A percentile compares a stretch with the other conserved stretches of the same genome.
Evolutionary conservation across 1,284 basidiomycete species (phyloP).

Genomic region (Stygiomarasmius scandens): DNA sequence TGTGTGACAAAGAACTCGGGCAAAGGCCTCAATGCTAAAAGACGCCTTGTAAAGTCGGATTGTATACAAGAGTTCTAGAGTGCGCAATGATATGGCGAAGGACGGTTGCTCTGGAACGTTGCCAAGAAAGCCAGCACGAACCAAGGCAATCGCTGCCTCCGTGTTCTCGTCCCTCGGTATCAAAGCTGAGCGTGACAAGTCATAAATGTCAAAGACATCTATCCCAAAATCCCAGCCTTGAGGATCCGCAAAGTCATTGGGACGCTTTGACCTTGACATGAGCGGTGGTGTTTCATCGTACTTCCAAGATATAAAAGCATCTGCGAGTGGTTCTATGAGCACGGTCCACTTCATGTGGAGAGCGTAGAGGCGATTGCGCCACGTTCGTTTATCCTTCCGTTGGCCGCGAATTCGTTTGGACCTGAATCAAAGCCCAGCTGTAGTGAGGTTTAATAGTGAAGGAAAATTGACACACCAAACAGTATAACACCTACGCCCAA

Average conservation of each 20-base stretch:
- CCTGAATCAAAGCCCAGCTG: too few species aligned
- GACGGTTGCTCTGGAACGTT: conserved; percentile 20
- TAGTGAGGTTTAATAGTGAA: too few species aligned
- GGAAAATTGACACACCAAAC: too few species aligned
- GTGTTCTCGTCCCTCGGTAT: neutral
- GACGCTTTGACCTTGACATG: neutral
- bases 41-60: conserved; percentile 27
- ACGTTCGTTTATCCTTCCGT: neutral
- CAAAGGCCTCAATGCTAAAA: conserved; percentile 36
- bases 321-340: neutral
- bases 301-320: neutral
- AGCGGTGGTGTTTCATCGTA: neutral
- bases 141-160: neutral
- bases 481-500: too few species aligned
- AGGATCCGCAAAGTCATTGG: neutral
- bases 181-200: neutral
- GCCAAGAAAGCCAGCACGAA: conserved; percentile 15
- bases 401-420: too few species aligned
- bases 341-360: neutral
- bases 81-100: conserved; percentile 30
- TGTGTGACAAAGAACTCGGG: conserved; percentile 33
- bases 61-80: conserved; percentile 29
- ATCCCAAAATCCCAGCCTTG: neutral
- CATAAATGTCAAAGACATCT: neutral
- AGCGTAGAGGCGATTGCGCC: neutral